These are phyloP conservation scores for Phyllosticta paracitricarpa DNA, from an alignment of 2,329 filamentous ascomycete genomes.

Conservation along the genomic window DNA sequence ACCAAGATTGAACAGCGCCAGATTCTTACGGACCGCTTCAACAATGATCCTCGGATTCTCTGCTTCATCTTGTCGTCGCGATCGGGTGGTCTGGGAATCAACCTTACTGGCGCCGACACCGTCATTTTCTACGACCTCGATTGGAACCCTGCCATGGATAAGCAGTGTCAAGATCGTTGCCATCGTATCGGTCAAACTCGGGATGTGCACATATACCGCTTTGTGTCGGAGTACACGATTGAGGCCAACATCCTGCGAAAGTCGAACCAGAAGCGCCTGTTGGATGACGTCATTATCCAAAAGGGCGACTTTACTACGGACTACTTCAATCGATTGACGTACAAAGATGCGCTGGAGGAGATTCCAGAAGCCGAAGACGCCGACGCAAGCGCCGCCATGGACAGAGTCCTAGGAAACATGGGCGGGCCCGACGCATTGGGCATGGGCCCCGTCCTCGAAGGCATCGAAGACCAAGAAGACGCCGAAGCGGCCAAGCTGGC, in stretches of 20 bases:
- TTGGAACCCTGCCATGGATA: conserved; percentile 99
- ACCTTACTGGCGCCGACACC: conserved; percentile 89
- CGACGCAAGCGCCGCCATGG: conserved; percentile 66
- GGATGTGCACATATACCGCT: conserved; percentile 90
- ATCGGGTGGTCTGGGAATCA: conserved; percentile 90
- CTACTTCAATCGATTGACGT: conserved; percentile 71
- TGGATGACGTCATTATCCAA: conserved; percentile 97
- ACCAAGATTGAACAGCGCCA: conserved; percentile 95
- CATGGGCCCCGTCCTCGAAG: conserved; percentile 67
- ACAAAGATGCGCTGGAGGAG: conserved; percentile 57
- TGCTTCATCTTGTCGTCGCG: conserved; percentile 93
- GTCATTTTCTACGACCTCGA: conserved; percentile 99
- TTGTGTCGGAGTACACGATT: conserved; percentile 59
- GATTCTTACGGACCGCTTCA: conserved; percentile 92
- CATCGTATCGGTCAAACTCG: conserved; percentile 96
- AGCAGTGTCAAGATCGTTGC: conserved; percentile 94
- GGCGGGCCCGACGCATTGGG: conserved; percentile 42
- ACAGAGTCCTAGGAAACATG: conserved; percentile 58
- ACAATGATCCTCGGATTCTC: conserved; percentile 82
- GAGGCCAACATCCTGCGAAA: conserved; percentile 97
- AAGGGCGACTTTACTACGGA: conserved; percentile 97
- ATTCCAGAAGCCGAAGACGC: conserved; percentile 18
- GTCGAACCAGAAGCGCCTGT: conserved; percentile 92
- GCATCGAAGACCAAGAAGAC: conserved; percentile 88
- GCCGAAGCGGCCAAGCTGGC: conserved; percentile 78